Percentiles rank a stretch among this genome's conserved stretches.
Evolutionary conservation across 2,329 filamentous ascomycete genomes (phyloP).

Genomic region (Botrytis elliptica): DNA sequence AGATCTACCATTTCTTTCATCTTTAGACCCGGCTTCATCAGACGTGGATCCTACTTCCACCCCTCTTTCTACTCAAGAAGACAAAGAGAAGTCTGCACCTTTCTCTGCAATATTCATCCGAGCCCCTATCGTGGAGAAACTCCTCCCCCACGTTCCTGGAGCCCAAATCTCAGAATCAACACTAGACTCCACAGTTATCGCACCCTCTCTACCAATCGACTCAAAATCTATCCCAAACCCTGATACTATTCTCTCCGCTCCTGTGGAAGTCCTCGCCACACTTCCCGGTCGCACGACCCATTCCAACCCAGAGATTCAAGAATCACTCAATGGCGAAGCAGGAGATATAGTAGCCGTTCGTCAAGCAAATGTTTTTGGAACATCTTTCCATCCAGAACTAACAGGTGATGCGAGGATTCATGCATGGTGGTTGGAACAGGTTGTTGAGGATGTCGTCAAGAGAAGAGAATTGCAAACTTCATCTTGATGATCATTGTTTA

Average conservation of each 20-base stretch:
- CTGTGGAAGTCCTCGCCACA: slow-evolving; percentile 53
- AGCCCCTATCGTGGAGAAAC: slow-evolving; percentile 85
- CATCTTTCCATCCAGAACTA: slow-evolving; percentile 93
- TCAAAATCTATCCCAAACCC: slow-evolving; percentile 22
- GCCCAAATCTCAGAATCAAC: slow-evolving; percentile 43
- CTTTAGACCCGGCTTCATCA: slow-evolving; percentile 21
- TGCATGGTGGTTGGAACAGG: slow-evolving; percentile 85
- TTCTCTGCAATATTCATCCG: slow-evolving; percentile 91
- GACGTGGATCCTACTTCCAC: slow-evolving; percentile 29
- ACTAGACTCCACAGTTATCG: slow-evolving; percentile 42
- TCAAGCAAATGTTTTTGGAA: slow-evolving; percentile 90
- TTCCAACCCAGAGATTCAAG: slow-evolving; percentile 33
- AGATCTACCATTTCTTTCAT: slow-evolving; percentile 65
- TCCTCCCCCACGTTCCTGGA: slow-evolving; percentile 52
- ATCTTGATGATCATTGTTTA: background rate
- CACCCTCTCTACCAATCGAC: slow-evolving; percentile 31
- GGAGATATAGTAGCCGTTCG: slow-evolving; percentile 84
- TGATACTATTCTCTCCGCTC: slow-evolving; percentile 28
- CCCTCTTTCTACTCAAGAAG: background rate
- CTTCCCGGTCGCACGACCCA: slow-evolving; percentile 44
- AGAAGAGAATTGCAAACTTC: slow-evolving; percentile 20
- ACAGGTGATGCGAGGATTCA: slow-evolving; percentile 88
- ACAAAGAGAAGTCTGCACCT: slow-evolving; percentile 40
- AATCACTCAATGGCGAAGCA: slow-evolving; percentile 42
- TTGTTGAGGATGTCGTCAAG: slow-evolving; percentile 44